Base-by-base conservation (phyloP, 371 early-diverging fungal genomes). In the Mortierella sp. region DNA sequence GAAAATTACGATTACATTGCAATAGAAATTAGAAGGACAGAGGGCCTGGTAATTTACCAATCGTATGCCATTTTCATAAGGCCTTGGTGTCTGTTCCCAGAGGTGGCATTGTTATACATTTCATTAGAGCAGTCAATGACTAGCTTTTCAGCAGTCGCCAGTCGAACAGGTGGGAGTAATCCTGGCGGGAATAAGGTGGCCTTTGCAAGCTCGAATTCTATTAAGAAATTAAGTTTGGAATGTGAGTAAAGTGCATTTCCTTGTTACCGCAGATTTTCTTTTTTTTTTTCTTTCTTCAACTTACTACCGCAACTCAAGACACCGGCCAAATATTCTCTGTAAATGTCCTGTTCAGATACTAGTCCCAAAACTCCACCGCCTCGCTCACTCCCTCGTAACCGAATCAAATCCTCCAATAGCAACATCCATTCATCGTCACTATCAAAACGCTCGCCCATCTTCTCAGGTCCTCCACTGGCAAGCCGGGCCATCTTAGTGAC, bases 101-200 rank as follows among this genome's bases (percentile, higher is more conserved):
- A 86, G 9, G 90, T 87, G 5, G 96, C 91, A 73, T 95, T 95
- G 68, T 94, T 95, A 74, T 87, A 94, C 67, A 93, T 92, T 68
- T 95, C 95, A 49, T 87, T 83, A 28, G 92, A 92, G 43, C 92
- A 90, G 73, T 93, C 90, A 54, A 94, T 85, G 5, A 94, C 88
- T 32, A 95, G 72, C 64, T 87, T 83, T 69, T 94, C 93, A 0
- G 89, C 88, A 14, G 86, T 81, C 1, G 87, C 86, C 4, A 88
- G 71, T 55, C 89, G 85, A 26, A 94, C 69, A 6, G 89, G 84
- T 30, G 85, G 87, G 32, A 86, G 80, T 30, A 77, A 62, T 12
- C 85, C 84, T 0, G 85, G 80, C 0, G 90, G 90, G 54, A 88
- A 84, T 52, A 94, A 72, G 1, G 93, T 80, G n/a, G 90, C 87